Conservation (phyloP, 139 green algal species). For the Haematococcus lacustris region DNA sequence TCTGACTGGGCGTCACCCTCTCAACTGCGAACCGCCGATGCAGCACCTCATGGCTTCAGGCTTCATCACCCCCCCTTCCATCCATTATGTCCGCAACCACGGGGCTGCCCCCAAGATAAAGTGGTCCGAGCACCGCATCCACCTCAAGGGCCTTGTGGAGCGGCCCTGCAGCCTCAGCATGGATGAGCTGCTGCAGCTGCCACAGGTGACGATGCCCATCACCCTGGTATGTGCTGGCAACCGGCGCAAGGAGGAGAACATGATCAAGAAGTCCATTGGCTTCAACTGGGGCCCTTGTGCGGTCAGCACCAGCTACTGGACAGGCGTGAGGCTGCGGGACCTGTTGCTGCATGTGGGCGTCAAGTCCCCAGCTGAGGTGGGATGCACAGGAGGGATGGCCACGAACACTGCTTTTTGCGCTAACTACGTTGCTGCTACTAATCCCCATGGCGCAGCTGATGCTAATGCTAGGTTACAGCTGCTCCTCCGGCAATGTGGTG, state of each 20-base stretch:
- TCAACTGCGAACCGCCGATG: slow-evolving; percentile 93
- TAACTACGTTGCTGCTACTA: too few species aligned
- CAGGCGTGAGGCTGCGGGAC: slow-evolving; percentile 78
- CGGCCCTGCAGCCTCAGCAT: slow-evolving; percentile 72
- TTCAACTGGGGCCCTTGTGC: slow-evolving; percentile 59
- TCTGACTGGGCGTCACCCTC: slow-evolving; percentile 86
- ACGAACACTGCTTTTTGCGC: too few species aligned
- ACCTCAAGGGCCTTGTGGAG: slow-evolving; percentile 73
- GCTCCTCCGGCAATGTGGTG: too few species aligned
- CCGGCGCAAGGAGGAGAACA: slow-evolving; percentile 97
- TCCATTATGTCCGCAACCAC: slow-evolving; percentile 85
- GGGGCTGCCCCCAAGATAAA: slow-evolving; percentile 66
- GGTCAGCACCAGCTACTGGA: slow-evolving; percentile 80
- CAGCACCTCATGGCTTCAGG: slow-evolving; percentile 58
- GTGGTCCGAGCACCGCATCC: slow-evolving; percentile 59
- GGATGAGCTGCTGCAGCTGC: slow-evolving; percentile 79
- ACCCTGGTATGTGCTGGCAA: slow-evolving; percentile 89
- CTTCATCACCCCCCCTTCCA: slow-evolving; percentile 77
- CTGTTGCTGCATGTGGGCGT: slow-evolving; percentile 63
- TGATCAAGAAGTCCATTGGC: slow-evolving; percentile 94
- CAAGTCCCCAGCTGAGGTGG: slow-evolving; percentile 21
- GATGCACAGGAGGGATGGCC: too few species aligned
- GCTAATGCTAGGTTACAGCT: too few species aligned
- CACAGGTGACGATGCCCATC: slow-evolving; percentile 64
- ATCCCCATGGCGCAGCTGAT: too few species aligned